Evolutionary conservation across 441 rosid genomes (phyloP).

Genomic region (Mallotus repandus): DNA sequence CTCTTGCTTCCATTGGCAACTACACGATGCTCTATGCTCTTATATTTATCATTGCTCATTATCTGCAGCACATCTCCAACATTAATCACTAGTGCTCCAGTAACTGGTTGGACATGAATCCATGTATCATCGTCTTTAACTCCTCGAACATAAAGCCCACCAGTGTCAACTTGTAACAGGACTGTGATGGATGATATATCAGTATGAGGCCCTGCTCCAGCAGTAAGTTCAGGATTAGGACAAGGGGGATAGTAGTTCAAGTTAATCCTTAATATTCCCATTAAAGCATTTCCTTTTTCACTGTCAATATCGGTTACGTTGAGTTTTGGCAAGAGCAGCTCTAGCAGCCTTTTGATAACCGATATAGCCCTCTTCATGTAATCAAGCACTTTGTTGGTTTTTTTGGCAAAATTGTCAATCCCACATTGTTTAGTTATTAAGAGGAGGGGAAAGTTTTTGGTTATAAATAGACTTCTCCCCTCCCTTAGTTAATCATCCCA

Average conservation of each 20-base stretch:
- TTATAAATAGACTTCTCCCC: too few relatives aligned
- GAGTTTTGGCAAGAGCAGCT: constrained; percentile 18
- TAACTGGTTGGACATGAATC: constrained; percentile 15
- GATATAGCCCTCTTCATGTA: constrained; percentile 29
- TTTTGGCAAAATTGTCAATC: too few relatives aligned
- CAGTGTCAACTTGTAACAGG: constrained; percentile 46
- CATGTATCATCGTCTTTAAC: constrained; percentile 7
- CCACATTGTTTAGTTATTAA: too few relatives aligned
- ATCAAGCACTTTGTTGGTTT: too few relatives aligned
- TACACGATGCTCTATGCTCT: constrained; percentile 46
- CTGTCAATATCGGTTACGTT: constrained; percentile 23
- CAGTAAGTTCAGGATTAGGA: constrained; percentile 33
- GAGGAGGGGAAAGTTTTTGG: too few relatives aligned
- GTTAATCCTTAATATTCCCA: constrained; percentile 29
- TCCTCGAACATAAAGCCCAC: constrained; percentile 35
- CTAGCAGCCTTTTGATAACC: constrained; percentile 21
- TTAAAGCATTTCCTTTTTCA: constrained; percentile 12
- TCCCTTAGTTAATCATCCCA: too few relatives aligned
- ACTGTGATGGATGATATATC: constrained; percentile 50
- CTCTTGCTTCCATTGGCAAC: constrained; percentile 5
- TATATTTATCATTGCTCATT: constrained; percentile 44
- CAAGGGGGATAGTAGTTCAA: constrained; percentile 33
- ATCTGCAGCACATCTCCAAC: constrained; percentile 45
- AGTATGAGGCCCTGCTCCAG: constrained; percentile 45
- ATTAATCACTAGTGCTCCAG: constrained; percentile 46